Percentiles rank a stretch among this genome's conserved stretches.
Conservation (phyloP, 2,329 filamentous ascomycete species). For the Penicillium crustosum region DNA sequence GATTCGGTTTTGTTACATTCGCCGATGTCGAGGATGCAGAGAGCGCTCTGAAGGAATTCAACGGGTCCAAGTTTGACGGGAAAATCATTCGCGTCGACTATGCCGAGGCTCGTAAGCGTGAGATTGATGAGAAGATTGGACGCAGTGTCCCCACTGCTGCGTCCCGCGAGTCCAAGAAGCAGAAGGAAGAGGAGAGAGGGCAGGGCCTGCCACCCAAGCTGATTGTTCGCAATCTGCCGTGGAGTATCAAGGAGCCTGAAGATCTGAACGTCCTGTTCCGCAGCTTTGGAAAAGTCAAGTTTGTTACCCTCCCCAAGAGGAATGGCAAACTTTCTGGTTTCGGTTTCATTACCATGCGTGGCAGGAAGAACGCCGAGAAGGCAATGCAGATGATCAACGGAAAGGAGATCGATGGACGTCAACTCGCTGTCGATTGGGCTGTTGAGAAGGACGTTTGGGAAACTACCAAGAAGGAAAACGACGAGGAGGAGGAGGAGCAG, state of each 20-base stretch:
- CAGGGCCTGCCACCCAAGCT: constrained; percentile 67
- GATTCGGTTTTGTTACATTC: constrained; percentile 96
- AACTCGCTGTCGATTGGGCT: constrained; percentile 92
- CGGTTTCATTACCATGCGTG: constrained; percentile 85
- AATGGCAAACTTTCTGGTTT: constrained; percentile 76
- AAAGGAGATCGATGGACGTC: constrained; percentile 82
- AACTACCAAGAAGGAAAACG: constrained; percentile 54
- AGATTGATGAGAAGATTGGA: constrained; percentile 53
- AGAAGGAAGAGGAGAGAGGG: constrained; percentile 59
- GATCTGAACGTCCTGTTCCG: constrained; percentile 77
- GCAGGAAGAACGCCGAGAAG: constrained; percentile 86
- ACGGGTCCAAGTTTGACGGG: constrained; percentile 75
- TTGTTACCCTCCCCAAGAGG: constrained; percentile 77
- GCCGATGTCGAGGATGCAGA: constrained; percentile 88
- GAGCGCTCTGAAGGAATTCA: constrained; percentile 75
- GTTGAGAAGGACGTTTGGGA: constrained; percentile 89
- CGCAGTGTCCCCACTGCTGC: constrained; percentile 42
- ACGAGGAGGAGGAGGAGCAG: constrained; percentile 23
- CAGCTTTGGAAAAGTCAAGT: constrained; percentile 89
- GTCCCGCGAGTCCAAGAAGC: constrained; percentile 40
- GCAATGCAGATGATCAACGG: constrained; percentile 85
- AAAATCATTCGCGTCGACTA: constrained; percentile 82
- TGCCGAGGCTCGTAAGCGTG: constrained; percentile 79
- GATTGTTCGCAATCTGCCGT: constrained; percentile 91
- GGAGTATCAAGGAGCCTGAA: constrained; percentile 86